A percentile compares a stretch with the other conserved stretches of the same genome.
Conservation (phyloP, 148 eudicot genomes). For the Agrostemma githago region DNA sequence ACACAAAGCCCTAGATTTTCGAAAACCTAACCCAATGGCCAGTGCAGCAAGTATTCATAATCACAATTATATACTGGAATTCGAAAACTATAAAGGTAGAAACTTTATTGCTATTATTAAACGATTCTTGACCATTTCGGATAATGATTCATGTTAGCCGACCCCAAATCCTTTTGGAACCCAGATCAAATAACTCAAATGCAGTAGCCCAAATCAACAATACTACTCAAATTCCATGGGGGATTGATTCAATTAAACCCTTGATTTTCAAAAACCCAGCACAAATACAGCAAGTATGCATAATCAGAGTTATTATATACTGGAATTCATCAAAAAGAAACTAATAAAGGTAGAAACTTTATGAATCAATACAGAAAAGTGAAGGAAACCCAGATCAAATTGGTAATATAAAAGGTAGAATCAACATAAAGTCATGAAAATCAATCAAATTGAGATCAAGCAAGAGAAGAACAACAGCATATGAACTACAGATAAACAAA, state of each 20-base stretch:
- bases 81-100: background rate
- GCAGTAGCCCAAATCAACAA: too few relatives aligned
- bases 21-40: background rate
- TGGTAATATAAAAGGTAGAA: background rate
- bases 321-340: background rate
- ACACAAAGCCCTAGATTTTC: background rate
- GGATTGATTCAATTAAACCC: background rate
- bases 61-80: background rate
- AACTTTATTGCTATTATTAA: too few relatives aligned
- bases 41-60: background rate
- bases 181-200: too few relatives aligned
- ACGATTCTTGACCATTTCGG: too few relatives aligned
- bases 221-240: too few relatives aligned
- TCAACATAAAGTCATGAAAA: background rate
- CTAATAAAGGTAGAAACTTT: conserved; percentile 9
- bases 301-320: background rate
- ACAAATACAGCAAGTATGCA: background rate
- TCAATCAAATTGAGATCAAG: background rate
- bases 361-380: background rate
- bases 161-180: too few relatives aligned
- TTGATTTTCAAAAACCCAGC: background rate
- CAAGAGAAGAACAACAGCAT: conserved; percentile 2
- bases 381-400: background rate
- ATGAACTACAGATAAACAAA: background rate
- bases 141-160: too few relatives aligned